These are phyloP conservation scores for Quercus parvula DNA, from an alignment of 306 rosid genomes.

Conservation along the genomic window DNA sequence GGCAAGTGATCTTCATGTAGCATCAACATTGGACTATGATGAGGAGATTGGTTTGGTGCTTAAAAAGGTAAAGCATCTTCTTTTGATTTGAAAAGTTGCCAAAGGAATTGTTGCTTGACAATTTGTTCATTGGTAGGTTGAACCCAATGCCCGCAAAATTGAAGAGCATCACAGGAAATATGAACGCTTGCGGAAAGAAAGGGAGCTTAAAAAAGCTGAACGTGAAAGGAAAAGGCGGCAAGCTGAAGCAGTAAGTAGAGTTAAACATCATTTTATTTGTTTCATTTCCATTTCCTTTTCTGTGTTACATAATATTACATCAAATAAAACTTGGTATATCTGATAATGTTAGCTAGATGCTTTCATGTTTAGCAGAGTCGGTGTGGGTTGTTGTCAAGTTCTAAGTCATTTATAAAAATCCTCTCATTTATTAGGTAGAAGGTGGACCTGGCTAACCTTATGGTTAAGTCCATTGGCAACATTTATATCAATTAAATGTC, in stretches of 20 bases:
- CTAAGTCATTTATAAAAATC: not conserved
- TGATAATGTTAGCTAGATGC: not conserved
- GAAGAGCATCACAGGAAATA: conserved; percentile 76
- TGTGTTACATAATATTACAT: not conserved
- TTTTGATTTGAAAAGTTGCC: conserved; percentile 5
- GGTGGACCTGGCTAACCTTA: not conserved
- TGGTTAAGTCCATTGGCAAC: not conserved
- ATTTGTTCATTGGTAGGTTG: conserved; percentile 48
- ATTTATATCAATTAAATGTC: not conserved
- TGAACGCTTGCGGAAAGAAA: conserved; percentile 53
- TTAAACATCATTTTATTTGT: not conserved
- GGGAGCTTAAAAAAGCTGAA: conserved; percentile 48
- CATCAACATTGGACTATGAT: conserved; percentile 71
- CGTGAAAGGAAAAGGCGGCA: conserved; percentile 40
- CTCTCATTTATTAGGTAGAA: not conserved
- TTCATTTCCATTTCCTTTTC: not conserved
- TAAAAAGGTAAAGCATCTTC: conserved; percentile 47
- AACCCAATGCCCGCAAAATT: conserved; percentile 70
- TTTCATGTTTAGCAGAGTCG: not conserved
- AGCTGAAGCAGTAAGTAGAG: conserved; percentile 52
- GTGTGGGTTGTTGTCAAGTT: not conserved
- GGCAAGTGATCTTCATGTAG: conserved; percentile 65
- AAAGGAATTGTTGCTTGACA: conserved; percentile 8
- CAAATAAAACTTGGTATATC: not conserved
- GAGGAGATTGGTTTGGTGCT: conserved; percentile 69